Base-by-base conservation (phyloP, 2,329 filamentous ascomycete genomes). In the Nemania sp. region DNA sequence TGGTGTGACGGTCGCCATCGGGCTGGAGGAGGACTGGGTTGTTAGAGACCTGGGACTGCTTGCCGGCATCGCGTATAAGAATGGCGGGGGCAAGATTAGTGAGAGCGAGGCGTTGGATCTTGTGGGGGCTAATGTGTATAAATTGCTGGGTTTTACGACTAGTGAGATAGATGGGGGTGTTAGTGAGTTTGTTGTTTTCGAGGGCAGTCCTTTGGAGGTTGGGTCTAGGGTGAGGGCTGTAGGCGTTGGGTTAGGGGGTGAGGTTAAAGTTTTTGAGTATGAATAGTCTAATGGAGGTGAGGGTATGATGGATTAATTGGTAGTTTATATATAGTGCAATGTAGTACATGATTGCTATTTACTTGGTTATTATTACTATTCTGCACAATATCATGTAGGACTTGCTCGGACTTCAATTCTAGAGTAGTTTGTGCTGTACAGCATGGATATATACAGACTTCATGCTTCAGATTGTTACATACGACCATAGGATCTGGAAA, bases 161-260 rank as follows among this genome's bases (percentile, higher is more conserved):
- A 77, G 43, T 7, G 69, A 67, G 35, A 70, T 70, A 1, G 73
- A 67, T 45, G 43, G 49, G 52, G 53, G 35, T 11, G 43, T 58
- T 15, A 51, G 66, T 0, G 85, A 91, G 70, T 92, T 90, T 79
- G 82, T 90, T 2, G 82, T 92, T 5, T 88, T 84, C 60, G 89
- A 92, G 75, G 89, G 89, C 0, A 88, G 82, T 71, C 90, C 90
- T 22, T 74, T 92, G 68, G 83, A 89, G 72, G 86, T 90, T 74
- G 86, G 85, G 4, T 83, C 84, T 5, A 79, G 85, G 55, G 82
- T 91, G 52, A 83, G 83, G 74, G 88, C 84, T 11, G 84, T 90
- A 15, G 84, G 82, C 6, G 81, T 80, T 61, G 84, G 85, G 5
- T 61, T 76, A 26, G 79, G 78, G 27, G 79, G 78, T 8, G 72